Conservation (phyloP, 768 basidiomycete genomes). For the Termitomyces sp. region DNA sequence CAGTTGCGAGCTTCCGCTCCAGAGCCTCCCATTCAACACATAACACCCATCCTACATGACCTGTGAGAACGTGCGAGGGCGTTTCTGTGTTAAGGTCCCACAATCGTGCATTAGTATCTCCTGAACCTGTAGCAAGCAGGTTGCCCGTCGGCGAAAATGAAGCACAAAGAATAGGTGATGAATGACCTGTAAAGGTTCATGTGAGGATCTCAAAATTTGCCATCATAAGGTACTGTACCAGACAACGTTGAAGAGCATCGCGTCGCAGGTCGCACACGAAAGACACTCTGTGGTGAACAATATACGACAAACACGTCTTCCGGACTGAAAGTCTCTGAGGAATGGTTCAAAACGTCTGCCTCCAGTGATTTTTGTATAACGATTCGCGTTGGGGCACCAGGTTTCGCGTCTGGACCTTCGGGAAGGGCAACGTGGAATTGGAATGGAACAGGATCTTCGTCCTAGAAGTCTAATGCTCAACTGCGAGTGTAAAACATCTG, state of each 20-base stretch:
- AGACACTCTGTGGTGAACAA: slow-evolving; percentile 95
- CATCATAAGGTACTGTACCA: slow-evolving; percentile 36
- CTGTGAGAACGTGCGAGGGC: slow-evolving; percentile 79
- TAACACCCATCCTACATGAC: slow-evolving; percentile 94
- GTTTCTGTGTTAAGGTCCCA: slow-evolving; percentile 95
- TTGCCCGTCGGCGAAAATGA: slow-evolving; percentile 93
- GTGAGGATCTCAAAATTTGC: neutral
- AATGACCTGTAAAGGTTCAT: slow-evolving; percentile 56
- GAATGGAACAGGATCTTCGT: slow-evolving; percentile 90
- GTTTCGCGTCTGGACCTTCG: slow-evolving; percentile 38
- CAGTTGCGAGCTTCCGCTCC: slow-evolving; percentile 87
- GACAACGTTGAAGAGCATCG: slow-evolving; percentile 90
- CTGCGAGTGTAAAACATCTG: slow-evolving; percentile 4
- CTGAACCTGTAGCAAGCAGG: slow-evolving; percentile 90
- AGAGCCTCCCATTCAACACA: slow-evolving; percentile 97
- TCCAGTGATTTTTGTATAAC: slow-evolving; percentile 83
- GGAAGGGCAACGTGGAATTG: slow-evolving; percentile 82
- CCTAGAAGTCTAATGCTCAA: slow-evolving; percentile 31
- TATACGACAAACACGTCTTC: slow-evolving; percentile 87
- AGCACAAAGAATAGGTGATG: slow-evolving; percentile 90
- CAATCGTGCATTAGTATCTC: slow-evolving; percentile 86
- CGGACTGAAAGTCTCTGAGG: slow-evolving; percentile 65
- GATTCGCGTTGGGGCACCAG: slow-evolving; percentile 67
- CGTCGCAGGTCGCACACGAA: slow-evolving; percentile 89
- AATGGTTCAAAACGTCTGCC: slow-evolving; percentile 70